These are phyloP conservation scores for Colletotrichum sp. DNA, from an alignment of 2,329 filamentous ascomycete genomes.

Conservation along the genomic window DNA sequence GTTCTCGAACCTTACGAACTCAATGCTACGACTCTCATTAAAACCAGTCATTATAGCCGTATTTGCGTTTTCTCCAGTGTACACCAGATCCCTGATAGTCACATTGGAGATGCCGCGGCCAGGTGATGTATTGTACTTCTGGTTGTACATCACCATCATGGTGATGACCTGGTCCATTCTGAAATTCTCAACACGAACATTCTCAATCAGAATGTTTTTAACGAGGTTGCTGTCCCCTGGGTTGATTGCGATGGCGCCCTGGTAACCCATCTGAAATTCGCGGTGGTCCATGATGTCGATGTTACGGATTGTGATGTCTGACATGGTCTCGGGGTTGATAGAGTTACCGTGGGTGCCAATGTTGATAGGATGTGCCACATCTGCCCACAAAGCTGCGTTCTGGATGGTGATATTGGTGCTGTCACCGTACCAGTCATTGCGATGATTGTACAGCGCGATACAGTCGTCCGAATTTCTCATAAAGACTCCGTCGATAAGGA, in stretches of 20 bases:
- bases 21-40: slow-evolving; percentile 3
- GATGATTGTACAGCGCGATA: slow-evolving; percentile 35
- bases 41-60: slow-evolving; percentile 23
- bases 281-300: slow-evolving; percentile 38
- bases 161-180: slow-evolving; percentile 31
- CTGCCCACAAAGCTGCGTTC: slow-evolving; percentile 32
- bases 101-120: slow-evolving; percentile 33
- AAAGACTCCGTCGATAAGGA: slow-evolving; percentile 32
- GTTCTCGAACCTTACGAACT: slow-evolving; percentile 27
- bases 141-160: slow-evolving; percentile 34
- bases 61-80: slow-evolving; percentile 16
- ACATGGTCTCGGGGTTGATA: slow-evolving; percentile 31
- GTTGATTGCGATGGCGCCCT: slow-evolving; percentile 36
- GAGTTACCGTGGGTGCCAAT: slow-evolving; percentile 39
- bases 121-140: slow-evolving; percentile 34
- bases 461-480: slow-evolving; percentile 38
- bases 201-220: slow-evolving; percentile 25
- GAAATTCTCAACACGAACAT: slow-evolving; percentile 33
- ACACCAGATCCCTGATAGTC: slow-evolving; percentile 27
- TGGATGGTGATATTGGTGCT: slow-evolving; percentile 33
- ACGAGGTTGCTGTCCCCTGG: slow-evolving; percentile 33
- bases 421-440: slow-evolving; percentile 32
- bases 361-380: slow-evolving; percentile 36
- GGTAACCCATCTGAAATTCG: slow-evolving; percentile 34
- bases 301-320: slow-evolving; percentile 30